These are phyloP conservation scores for Heterobasidion parviporum DNA, from an alignment of 1,284 basidiomycete species.

Conservation along the genomic window DNA sequence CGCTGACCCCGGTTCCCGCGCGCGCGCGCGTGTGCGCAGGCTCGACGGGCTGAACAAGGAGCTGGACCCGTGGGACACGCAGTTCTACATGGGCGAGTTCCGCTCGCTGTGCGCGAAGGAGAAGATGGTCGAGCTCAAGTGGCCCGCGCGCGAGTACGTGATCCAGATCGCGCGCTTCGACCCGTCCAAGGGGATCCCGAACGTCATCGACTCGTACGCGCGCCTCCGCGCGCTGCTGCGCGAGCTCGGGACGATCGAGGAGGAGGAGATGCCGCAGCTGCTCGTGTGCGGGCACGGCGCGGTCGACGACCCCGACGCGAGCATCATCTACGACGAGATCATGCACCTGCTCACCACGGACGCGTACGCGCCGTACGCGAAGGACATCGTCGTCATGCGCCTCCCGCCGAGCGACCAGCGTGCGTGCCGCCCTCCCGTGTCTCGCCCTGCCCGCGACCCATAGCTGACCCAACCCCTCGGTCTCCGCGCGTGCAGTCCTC, in stretches of 20 bases:
- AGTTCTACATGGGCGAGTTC: conserved; percentile 81
- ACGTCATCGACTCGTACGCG: conserved; percentile 76
- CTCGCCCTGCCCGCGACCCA: neutral
- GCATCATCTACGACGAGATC: conserved; percentile 78
- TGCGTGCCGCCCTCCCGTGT: conserved; percentile 27
- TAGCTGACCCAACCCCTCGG: too few species aligned
- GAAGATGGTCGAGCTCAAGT: conserved; percentile 69
- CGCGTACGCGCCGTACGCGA: conserved; percentile 47
- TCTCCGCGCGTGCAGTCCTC: conserved; percentile 38
- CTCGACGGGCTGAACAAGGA: conserved; percentile 87
- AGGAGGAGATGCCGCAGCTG: conserved; percentile 66
- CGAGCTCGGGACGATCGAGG: conserved; percentile 31
- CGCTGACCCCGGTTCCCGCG: conserved; percentile 2
- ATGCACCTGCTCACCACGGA: conserved; percentile 44
- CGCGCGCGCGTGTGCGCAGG: conserved; percentile 30
- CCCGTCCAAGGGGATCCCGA: conserved; percentile 67
- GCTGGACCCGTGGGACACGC: conserved; percentile 63
- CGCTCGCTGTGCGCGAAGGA: conserved; percentile 64
- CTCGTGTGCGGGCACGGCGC: conserved; percentile 84
- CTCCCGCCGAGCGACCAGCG: conserved; percentile 74
- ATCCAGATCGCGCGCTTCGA: conserved; percentile 85
- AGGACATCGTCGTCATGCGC: conserved; percentile 73
- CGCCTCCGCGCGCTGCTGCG: conserved; percentile 63
- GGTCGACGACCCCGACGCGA: conserved; percentile 80
- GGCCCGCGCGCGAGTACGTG: conserved; percentile 76